Base-by-base conservation (phyloP, 163 green algal genomes). In the Coccomyxa subellipsoidea region DNA sequence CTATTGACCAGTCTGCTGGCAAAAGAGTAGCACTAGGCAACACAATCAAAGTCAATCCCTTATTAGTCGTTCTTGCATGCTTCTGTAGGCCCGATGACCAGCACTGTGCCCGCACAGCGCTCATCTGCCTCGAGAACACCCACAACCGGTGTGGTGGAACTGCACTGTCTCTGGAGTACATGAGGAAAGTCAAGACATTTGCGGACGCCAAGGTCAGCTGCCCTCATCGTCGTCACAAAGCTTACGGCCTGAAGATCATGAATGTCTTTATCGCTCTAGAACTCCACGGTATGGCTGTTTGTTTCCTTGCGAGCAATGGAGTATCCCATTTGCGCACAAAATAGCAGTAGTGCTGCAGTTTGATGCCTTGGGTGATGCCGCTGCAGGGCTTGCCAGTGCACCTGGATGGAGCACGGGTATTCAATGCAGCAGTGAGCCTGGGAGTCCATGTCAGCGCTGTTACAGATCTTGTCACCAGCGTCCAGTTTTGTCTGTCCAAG, bases 121-220 rank as follows among this genome's bases (percentile, higher is more conserved):
- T 94, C 29, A 79, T 95, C 1, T 92, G 89, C 77, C 59, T 96
- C 15, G 92, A 96, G 80, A 94, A 94, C 79, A 95, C 89, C 15
- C 90, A 94, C 66, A 95, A 96, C 83, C 90, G 92, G 54, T 90
- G 86, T 34, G 92, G 92, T 3, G 93, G 93, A 18, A 37, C 81
- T 3, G 87, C 88, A 10, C 87, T 95, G 37, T 83, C 78, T 12
- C 73, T 93, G 35, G 77, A 88, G 5, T 89, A 93, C 81, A 90
- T 94, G 81, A 39, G 85, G 40, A 53, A 59, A 25, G 35, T 89
- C 0, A 81, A 84, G 78, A 77, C 47, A 31, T 90, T 82, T 84
- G 88, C 81, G 40, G 82, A 36, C 4, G 70, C 31, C 29, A 34
- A 35, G 66, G 66, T 59, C 47, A 27, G 47, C 47, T 18, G 21